Base-by-base conservation (phyloP, 2,329 filamentous ascomycete species). In the Eurotiales sp. region DNA sequence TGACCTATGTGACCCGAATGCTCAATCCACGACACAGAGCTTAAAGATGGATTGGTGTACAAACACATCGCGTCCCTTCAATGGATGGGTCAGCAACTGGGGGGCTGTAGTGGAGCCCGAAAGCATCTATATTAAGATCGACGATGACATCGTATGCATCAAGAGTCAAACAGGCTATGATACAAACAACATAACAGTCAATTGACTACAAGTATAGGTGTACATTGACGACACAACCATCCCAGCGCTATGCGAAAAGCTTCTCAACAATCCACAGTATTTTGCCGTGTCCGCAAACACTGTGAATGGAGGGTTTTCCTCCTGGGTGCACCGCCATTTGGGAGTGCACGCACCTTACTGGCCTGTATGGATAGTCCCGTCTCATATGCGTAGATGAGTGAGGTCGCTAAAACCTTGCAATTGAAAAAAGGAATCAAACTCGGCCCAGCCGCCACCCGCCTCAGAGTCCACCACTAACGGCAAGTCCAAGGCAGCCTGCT, bases 61-160 rank as follows among this genome's bases (percentile, higher is more conserved):
- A 19, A 19, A 41, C 39, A 41, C 21, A 23, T 41, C 39, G 21
- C 19, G 39, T 41, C 39, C 39, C 5, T 41, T 41, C 14, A 19
- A 41, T 23, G 39, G 39, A 41, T 41, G 39, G 39, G 39, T 41
- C 19, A 41, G 39, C 39, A 41, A 19, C 19, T 41, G 39, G 39
- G 23, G 23, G 39, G 39, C 39, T 8, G 39, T 41, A 23, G 21
- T 41, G 21, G 39, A 41, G 39, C 39, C 39, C 21, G 39, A 41
- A 23, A 41, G 15, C 17, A 41, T 41, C 39, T 41, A 41, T 41
- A 21, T 41, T n/a, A 41, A 41, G 21, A 41, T 41, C 12, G 39
- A 41, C n/a, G 39, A 41, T 19, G 39, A 41, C 23, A 41, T 41
- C 39, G 39, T 41, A 41, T 23, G 39, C 23, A 41, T 41, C n/a